Conservation (phyloP, 345 rosid species). For the Barbarea vulgaris region DNA sequence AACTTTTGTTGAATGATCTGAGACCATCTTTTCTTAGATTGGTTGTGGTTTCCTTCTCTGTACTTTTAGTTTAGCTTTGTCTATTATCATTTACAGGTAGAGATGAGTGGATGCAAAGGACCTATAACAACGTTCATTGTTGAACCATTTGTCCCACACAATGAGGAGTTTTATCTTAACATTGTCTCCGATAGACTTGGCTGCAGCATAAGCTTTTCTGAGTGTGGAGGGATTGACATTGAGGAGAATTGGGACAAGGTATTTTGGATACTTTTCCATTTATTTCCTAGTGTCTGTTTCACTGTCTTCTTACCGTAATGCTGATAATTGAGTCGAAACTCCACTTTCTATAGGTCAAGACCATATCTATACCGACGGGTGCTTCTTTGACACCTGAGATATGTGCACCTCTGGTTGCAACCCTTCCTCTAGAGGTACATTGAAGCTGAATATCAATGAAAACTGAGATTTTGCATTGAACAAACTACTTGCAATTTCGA, state of each 20-base stretch:
- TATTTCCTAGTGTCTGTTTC: not conserved
- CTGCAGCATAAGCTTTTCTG: constrained; percentile 92
- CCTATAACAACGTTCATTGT: constrained; percentile 94
- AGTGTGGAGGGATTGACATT: constrained; percentile 94
- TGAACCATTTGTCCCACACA: constrained; percentile 91
- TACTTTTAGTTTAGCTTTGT: not conserved
- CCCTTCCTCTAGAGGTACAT: constrained; percentile 93
- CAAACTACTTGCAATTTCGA: not conserved
- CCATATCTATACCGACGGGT: constrained; percentile 77
- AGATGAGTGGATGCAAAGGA: constrained; percentile 94
- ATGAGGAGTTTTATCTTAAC: constrained; percentile 90
- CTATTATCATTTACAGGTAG: constrained; percentile 55
- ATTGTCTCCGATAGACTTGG: constrained; percentile 89
- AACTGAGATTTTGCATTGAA: not conserved
- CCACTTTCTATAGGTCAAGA: constrained; percentile 63
- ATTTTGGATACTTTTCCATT: constrained; percentile 7
- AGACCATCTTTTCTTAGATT: not conserved
- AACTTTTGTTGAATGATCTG: not conserved
- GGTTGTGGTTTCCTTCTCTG: not conserved
- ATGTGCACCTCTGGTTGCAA: constrained; percentile 88
- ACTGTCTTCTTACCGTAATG: not conserved
- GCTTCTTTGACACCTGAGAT: constrained; percentile 60
- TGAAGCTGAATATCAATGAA: constrained; percentile 5
- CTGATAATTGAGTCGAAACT: not conserved
- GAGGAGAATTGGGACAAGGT: constrained; percentile 99